Evolutionary conservation across 306 rosid genomes (phyloP), one percentile per base, ranked within the genome.

Genomic region (Cyclanthera cordifolia): DNA sequence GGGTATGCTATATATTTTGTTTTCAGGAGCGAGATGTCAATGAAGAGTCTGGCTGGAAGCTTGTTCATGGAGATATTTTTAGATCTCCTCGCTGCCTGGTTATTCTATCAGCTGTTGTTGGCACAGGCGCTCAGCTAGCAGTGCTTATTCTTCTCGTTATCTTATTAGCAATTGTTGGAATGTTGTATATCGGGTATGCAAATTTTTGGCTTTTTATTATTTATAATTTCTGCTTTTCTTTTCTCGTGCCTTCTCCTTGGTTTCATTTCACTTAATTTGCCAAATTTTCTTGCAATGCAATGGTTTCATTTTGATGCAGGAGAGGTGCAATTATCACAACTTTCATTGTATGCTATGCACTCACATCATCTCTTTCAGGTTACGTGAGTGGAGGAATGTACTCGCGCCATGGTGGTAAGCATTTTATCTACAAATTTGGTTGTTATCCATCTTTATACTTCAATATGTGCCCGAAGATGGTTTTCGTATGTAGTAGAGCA

Each of bases 31-130:
- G 98, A 79, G 98, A 92, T 84, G 98, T 89, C 8, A 92, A 85
- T 73, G 98, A 92, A 79, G 98, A 89, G 82, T 92, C 98, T 83
- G 98, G 98, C 67, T 92, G 98, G 98, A 92, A 92, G 80, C 98
- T 92, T 76, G 98, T 92, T 55, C 98, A 92, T 71, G 98, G 98
- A 76, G 98, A 92, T 83, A 96, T 92, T 83, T 92, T 92, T 73
- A 88, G 98, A 73, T 84, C 95, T 74, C 81, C 98, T 71, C 79
- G 88, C 65, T 77, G 56, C 85, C 80, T 92, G 78, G 90, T 88
- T 25, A 19, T 92, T 73, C 87, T 89, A 61, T 89, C 98, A 10
- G 96, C 98, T 77, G 93, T 92, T 79, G 96, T 92, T 59, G 98
- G 98, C 53, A 92, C 96, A 1, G 98, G 98, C 56, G 96, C 96